Conservation (phyloP, 148 eudicot species). For the Amaranthus cruentus region DNA sequence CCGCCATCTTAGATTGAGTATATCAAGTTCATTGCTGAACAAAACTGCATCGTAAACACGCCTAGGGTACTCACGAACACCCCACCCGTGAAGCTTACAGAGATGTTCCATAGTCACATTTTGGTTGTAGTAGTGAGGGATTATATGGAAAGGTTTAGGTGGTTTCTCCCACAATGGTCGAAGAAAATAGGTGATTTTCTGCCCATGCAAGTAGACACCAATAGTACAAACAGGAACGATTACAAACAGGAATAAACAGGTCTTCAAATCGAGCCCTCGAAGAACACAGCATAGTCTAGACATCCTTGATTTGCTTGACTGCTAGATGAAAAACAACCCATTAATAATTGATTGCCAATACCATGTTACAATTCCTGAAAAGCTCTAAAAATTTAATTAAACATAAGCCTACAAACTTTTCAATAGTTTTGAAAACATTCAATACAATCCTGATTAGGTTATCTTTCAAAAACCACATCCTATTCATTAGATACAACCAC, state of each 20-base stretch:
- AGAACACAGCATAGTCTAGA: conserved; percentile 53
- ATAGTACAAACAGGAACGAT: conserved; percentile 45
- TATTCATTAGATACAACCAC: no score
- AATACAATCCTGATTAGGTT: not conserved
- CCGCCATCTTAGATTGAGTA: conserved; percentile 68
- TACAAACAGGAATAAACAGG: conserved; percentile 46
- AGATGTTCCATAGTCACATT: conserved; percentile 67
- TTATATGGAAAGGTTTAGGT: conserved; percentile 59
- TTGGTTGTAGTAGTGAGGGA: conserved; percentile 68
- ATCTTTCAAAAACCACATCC: not conserved
- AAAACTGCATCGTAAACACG: conserved; percentile 75
- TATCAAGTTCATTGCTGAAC: conserved; percentile 66
- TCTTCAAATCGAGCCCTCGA: conserved; percentile 59
- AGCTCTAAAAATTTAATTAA: not conserved
- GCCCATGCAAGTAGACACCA: conserved; percentile 58
- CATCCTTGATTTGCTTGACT: conserved; percentile 39
- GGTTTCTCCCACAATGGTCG: conserved; percentile 84
- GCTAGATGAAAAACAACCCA: conserved; percentile 31
- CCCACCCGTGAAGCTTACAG: conserved; percentile 79
- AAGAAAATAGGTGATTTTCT: conserved; percentile 67
- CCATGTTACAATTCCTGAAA: not conserved
- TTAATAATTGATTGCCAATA: not conserved
- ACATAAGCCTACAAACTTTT: conserved; percentile 1
- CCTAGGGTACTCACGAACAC: conserved; percentile 69
- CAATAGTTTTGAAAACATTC: not conserved